Evolutionary conservation across 2,329 filamentous ascomycete species (phyloP), one percentile per base, ranked within the genome.

Genomic region (Elsinoe australis): DNA sequence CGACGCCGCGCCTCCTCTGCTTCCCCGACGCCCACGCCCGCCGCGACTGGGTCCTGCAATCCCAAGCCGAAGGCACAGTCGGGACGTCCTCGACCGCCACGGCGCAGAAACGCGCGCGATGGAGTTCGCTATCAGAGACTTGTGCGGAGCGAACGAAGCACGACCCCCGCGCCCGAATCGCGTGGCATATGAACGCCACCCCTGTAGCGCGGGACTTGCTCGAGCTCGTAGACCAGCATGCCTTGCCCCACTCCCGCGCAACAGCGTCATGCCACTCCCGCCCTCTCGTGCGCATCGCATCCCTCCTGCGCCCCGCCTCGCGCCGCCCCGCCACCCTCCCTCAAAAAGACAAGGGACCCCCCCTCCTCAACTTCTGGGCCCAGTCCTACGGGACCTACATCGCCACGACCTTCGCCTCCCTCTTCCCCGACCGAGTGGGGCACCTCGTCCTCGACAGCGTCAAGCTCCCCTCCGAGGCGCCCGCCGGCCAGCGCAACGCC

Each of bases 181-280:
- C 26, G 3, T 10, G 26, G 12, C 35, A 69, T 55, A 60, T 71
- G 41, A 68, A 66, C n/a, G 74, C 72, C 0, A 67, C 70, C 1
- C 67, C 64, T 14, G 69, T 71, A 2, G 71, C 69, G 2, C 59
- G 66, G 32, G 72, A 75, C 52, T 73, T 75, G 69, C 57, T 75
- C 5, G 65, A 69, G 33, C 65, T 75, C 31, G 60, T 70, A 6
- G 71, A 75, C 49, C 52, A 58, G 51, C 36, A 50, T 50, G 61
- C n/a, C n/a, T n/a, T n/a, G n/a, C n/a, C n/a, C n/a, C n/a, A n/a
- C n/a, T n/a, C n/a, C n/a, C n/a, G n/a, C n/a, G n/a, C n/a, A n/a
- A n/a, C n/a, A n/a, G n/a, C n/a, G n/a, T n/a, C n/a, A n/a, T n/a
- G n/a, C n/a, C n/a, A n/a, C n/a, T n/a, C n/a, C n/a, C n/a, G n/a